Evolutionary conservation across 345 rosid species (phyloP), one percentile per base, ranked within the genome.

Genomic region (Populus alba): DNA sequence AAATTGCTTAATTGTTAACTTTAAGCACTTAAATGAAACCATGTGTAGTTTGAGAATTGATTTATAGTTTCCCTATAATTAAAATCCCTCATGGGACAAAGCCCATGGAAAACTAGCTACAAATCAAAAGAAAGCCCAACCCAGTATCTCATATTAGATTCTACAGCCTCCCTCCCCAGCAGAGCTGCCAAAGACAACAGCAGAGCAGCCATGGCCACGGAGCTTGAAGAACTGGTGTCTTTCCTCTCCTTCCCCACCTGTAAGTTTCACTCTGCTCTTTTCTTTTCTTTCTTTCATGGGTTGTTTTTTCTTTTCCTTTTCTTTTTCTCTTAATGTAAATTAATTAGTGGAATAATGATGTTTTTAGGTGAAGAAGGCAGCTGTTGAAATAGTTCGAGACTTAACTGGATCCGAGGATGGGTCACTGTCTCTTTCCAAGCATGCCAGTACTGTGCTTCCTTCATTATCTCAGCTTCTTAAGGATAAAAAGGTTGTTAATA

Each of bases 381-480:
- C 98, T 9, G 92, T 92, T 63, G 93, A 89, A 77, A 90, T 93
- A 62, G 97, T 91, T 76, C 85, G 92, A 67, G 97, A 91, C 55
- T 86, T 93, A 83, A 92, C 97, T 27, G 98, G 99, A 10, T 93
- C 94, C 0, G 92, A 95, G 37, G 96, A 95, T 75, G 97, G 96
- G 38, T 78, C 90, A 75, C 86, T 83, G 71, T 88, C 98, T 72
- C 96, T 95, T 15, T 83, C 88, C 27, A 77, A 76, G 22, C 83
- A 89, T 79, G 87, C 94, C 4, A 72, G 83, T 70, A 77, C 78
- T 53, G 83, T 87, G 49, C 87, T 93, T 81, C 87, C 93, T 2
- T 89, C 94, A 3, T 80, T 95, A 45, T 82, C 87, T 80, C 83
- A 73, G 2, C 97, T 92, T 79, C 77, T 95, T 63, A 81, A 78